Evolutionary conservation across 1,139 yeast genomes (phyloP).

Genomic region (Maudiozyma humilis): DNA sequence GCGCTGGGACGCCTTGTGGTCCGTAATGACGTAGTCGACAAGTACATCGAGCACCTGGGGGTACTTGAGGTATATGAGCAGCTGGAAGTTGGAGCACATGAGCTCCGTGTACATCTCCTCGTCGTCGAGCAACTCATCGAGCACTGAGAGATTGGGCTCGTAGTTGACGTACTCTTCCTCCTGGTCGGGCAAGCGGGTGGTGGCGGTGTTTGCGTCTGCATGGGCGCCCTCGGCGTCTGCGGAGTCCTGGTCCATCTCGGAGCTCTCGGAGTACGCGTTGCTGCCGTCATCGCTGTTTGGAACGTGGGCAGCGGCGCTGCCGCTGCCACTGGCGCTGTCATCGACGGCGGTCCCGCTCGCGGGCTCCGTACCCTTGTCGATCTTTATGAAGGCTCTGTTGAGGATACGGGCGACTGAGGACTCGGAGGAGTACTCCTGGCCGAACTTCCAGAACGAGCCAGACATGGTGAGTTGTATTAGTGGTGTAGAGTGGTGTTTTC

Average conservation of each 20-base stretch:
- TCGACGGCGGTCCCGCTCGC: neutral
- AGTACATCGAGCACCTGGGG: conserved; percentile 59
- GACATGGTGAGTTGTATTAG: conserved; percentile 41
- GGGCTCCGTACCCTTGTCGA: conserved; percentile 15
- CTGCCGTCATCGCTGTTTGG: conserved; percentile 10
- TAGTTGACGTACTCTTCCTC: conserved; percentile 28
- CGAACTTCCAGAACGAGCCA: conserved; percentile 86
- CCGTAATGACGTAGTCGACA: conserved; percentile 56
- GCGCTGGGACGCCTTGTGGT: conserved; percentile 6
- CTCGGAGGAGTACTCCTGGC: conserved; percentile 71
- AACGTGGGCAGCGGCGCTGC: neutral
- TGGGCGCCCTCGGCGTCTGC: conserved; percentile 3
- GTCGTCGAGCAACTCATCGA: conserved; percentile 72
- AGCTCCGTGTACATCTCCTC: conserved; percentile 80
- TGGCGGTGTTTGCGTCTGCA: conserved; percentile 16
- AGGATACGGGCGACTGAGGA: conserved; percentile 68
- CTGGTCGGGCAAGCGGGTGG: conserved; percentile 22
- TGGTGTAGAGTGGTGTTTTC: conserved; percentile 2
- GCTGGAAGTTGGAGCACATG: conserved; percentile 69
- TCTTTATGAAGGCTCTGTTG: conserved; percentile 34
- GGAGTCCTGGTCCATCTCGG: conserved; percentile 11
- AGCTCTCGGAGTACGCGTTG: conserved; percentile 1
- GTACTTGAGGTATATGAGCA: conserved; percentile 72
- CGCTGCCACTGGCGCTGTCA: conserved; percentile 5
- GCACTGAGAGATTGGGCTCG: conserved; percentile 35